Evolutionary conservation across 2,329 filamentous ascomycete genomes (phyloP).

Genomic region (Monosporascus sp.): DNA sequence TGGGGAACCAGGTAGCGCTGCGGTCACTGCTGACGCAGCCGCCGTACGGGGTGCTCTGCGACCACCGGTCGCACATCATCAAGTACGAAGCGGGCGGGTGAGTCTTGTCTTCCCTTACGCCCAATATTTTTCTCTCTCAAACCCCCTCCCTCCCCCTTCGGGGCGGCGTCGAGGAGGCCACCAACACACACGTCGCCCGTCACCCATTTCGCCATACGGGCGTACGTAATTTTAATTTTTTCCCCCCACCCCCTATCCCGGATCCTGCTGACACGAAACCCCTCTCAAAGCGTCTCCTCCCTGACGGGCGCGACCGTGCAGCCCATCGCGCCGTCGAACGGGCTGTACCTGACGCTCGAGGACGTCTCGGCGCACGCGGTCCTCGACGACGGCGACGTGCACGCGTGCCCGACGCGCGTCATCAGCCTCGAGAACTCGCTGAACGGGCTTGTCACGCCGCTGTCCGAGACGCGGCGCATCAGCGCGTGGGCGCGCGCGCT

Average conservation of each 20-base stretch:
- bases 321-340: conserved; percentile 32
- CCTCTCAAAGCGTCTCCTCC: conserved; percentile 40
- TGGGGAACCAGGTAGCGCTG: conserved; percentile 75
- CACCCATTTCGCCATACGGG: background rate
- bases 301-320: conserved; percentile 61
- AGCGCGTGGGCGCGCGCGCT: conserved; percentile 27
- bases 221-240: background rate
- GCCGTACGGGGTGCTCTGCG: conserved; percentile 65
- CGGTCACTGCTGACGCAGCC: conserved; percentile 65
- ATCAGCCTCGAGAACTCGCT: conserved; percentile 39
- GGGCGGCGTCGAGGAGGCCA: no score
- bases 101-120: background rate
- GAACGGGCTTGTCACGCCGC: conserved; percentile 29
- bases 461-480: conserved; percentile 29
- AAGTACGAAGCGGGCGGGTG: conserved; percentile 48
- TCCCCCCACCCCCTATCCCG: no score
- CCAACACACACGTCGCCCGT: no score
- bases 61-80: conserved; percentile 63
- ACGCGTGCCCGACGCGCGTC: conserved; percentile 35
- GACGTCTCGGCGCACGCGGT: conserved; percentile 30
- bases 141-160: no score
- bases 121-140: background rate
- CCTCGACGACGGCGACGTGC: conserved; percentile 37
- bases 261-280: conserved; percentile 4
- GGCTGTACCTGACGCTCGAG: conserved; percentile 36